These are phyloP conservation scores for Linnemannia schmuckeri DNA, from an alignment of 192 early-diverging fungal genomes.

Conservation along the genomic window DNA sequence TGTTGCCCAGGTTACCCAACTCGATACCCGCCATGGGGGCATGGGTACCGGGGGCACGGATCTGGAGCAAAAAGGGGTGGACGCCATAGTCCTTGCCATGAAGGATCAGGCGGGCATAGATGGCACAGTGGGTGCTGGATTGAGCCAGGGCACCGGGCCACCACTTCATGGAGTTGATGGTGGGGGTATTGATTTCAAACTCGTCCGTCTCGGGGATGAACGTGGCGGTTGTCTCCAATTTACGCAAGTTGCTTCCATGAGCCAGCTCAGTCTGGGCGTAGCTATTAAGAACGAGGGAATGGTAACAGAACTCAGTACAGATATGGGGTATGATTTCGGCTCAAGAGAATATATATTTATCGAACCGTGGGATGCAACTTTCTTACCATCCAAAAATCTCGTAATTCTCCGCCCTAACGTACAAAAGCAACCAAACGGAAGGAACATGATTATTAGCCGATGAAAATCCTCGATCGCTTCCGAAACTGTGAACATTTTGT, in stretches of 20 bases:
- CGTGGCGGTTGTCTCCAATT: slow-evolving; percentile 90
- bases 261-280: slow-evolving; percentile 72
- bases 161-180: slow-evolving; percentile 86
- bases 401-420: slow-evolving; percentile 64
- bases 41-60: slow-evolving; percentile 55
- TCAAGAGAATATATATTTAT: background rate
- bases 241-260: slow-evolving; percentile 86
- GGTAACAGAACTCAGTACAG: background rate
- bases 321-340: background rate
- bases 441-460: background rate
- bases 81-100: slow-evolving; percentile 74
- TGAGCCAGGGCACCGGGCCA: slow-evolving; percentile 91
- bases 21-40: slow-evolving; percentile 49
- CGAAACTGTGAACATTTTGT: background rate
- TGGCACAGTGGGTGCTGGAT: slow-evolving; percentile 78
- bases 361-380: background rate
- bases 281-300: slow-evolving; percentile 14
- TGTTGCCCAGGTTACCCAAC: slow-evolving; percentile 65
- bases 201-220: slow-evolving; percentile 81
- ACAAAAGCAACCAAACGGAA: background rate
- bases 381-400: slow-evolving; percentile 72
- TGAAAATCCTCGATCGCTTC: background rate
- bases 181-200: slow-evolving; percentile 83
- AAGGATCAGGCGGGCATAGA: slow-evolving; percentile 85
- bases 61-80: slow-evolving; percentile 68